Conservation (phyloP, 2,329 filamentous ascomycete genomes). For the Ceratocystis papillata region DNA sequence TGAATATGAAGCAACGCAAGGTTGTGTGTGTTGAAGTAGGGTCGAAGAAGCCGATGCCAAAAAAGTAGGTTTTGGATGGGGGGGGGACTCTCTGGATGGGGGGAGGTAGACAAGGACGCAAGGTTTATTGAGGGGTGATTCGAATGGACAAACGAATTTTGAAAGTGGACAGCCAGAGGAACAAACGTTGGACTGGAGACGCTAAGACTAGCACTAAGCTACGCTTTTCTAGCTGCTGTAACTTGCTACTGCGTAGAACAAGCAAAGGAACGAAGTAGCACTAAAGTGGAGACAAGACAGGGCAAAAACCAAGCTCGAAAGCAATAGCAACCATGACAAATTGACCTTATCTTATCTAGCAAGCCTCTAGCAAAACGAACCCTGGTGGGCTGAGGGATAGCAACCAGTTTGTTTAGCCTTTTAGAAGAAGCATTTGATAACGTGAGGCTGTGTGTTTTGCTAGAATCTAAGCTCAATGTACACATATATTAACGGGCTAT, state of each 20-base stretch:
- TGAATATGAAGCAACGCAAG: slow-evolving; percentile 9
- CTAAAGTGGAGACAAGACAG: slow-evolving; percentile 8
- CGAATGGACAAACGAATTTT: slow-evolving; percentile 6
- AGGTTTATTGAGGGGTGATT: slow-evolving; percentile 19
- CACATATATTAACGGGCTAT: neutral
- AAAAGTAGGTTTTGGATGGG: neutral
- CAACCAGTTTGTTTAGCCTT: neutral
- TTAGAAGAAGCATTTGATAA: neutral
- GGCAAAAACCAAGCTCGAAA: neutral
- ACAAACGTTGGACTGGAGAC: neutral
- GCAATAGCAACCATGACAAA: neutral
- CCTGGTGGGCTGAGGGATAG: neutral
- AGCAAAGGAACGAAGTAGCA: neutral
- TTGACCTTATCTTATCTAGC: neutral
- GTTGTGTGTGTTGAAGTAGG: neutral
- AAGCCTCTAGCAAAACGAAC: neutral
- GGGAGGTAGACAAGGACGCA: slow-evolving; percentile 2
- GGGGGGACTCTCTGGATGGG: neutral
- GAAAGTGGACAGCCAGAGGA: slow-evolving; percentile 4
- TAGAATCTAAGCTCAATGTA: neutral
- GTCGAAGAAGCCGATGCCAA: slow-evolving; percentile 6
- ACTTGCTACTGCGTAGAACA: neutral
- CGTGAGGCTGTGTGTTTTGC: neutral
- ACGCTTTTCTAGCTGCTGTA: neutral
- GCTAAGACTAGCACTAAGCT: neutral